Percentiles rank a stretch among this genome's conserved stretches.
Conservation (phyloP, 768 basidiomycete species). For the Serendipita vermifera region DNA sequence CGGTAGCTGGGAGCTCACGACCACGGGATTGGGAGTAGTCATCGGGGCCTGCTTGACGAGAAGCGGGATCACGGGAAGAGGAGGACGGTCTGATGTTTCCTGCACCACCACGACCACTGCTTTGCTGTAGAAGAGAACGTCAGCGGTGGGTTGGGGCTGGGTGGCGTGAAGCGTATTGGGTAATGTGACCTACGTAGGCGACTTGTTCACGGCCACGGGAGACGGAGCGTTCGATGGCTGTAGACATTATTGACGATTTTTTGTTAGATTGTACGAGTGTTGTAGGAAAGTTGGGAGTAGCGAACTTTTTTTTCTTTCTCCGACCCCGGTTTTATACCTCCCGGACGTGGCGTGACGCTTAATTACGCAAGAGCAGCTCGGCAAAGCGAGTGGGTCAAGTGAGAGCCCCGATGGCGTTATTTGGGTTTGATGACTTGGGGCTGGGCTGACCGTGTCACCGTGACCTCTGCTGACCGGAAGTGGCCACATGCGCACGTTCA, state of each 20-base stretch:
- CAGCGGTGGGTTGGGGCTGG: neutral
- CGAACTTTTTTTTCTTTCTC: no score
- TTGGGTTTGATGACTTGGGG: no score
- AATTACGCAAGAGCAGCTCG: no score
- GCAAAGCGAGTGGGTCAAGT: no score
- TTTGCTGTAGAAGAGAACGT: neutral
- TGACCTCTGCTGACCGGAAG: no score
- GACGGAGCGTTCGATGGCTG: neutral
- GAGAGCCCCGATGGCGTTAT: no score
- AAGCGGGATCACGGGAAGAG: neutral
- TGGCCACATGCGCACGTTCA: no score
- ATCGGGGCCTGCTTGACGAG: neutral
- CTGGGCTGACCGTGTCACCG: no score
- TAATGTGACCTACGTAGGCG: neutral
- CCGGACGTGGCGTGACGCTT: no score
- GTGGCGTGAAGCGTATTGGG: neutral
- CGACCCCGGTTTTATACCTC: no score
- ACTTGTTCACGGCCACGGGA: neutral
- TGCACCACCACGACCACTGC: slow-evolving; percentile 7
- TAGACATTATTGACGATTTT: neutral
- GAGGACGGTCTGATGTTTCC: slow-evolving; percentile 2
- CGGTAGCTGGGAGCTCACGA: neutral
- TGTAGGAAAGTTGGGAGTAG: no score
- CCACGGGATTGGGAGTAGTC: slow-evolving; percentile 6
- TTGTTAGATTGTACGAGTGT: neutral